Evolutionary conservation across 169 alveolate genomes (phyloP).

Genomic region (Eimeria maxima): DNA sequence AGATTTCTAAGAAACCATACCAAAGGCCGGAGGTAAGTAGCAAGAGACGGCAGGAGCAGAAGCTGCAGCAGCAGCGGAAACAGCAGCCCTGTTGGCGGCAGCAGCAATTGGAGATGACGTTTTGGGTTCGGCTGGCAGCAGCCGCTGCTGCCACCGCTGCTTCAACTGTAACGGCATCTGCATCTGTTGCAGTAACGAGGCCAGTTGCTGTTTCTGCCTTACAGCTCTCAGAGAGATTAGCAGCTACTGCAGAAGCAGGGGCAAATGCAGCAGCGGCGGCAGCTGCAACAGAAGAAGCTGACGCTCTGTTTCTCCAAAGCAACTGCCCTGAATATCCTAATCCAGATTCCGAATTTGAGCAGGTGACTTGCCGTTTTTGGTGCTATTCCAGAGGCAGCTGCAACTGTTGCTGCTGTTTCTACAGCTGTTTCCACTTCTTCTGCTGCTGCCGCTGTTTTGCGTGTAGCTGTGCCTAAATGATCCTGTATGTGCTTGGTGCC

Average conservation of each 20-base stretch:
- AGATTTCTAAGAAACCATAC: neutral
- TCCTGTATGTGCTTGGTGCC: neutral
- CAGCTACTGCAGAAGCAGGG: neutral
- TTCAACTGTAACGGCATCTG: neutral
- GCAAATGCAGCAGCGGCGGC: neutral
- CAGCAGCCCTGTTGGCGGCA: neutral
- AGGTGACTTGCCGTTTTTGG: slow-evolving; percentile 19
- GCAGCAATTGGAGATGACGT: neutral
- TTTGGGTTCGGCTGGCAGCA: neutral
- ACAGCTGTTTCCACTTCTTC: neutral
- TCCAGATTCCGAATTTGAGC: slow-evolving; percentile 33
- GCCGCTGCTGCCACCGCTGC: slow-evolving; percentile 22
- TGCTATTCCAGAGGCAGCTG: slow-evolving; percentile 1
- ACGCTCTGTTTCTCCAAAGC: slow-evolving; percentile 9
- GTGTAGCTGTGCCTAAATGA: neutral
- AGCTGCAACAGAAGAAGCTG: slow-evolving; percentile 34
- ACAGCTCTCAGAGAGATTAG: slow-evolving; percentile 16
- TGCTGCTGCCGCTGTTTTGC: neutral
- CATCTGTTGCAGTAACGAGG: neutral
- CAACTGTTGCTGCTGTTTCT: slow-evolving; percentile 21
- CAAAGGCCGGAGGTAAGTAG: no score
- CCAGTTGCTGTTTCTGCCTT: neutral
- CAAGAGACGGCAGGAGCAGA: neutral
- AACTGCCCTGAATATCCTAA: slow-evolving; percentile 47
- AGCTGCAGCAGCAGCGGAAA: slow-evolving; percentile 22